Percentiles rank a stretch among this genome's conserved stretches.
phyloP scores from a whole-genome alignment of 768 basidiomycete genomes.

The Clavulina sp. region DNA sequence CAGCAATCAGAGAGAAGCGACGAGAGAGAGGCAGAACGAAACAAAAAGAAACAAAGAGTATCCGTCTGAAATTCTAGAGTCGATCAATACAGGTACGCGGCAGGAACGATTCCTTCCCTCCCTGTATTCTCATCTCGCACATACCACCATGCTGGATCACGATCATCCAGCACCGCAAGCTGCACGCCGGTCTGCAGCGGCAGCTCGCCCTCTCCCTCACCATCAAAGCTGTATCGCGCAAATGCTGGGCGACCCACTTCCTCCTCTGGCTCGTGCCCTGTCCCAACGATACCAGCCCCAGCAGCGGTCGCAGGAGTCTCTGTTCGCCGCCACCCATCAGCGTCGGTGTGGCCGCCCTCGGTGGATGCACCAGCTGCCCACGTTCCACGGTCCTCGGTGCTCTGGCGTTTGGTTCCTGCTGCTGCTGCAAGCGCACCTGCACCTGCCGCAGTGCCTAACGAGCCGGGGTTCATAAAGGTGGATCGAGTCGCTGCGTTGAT shows the following conservation, averaged over 20 bases:
- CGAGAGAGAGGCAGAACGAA: too few species aligned
- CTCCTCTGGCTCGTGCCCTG: constrained; percentile 38
- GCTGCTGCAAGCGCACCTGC: constrained; percentile 19
- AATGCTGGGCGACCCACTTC: constrained; percentile 49
- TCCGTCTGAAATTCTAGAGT: not conserved
- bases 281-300: constrained; percentile 20
- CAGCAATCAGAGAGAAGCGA: not conserved
- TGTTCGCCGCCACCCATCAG: constrained; percentile 58
- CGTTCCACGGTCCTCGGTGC: constrained; percentile 15
- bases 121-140: constrained; percentile 65
- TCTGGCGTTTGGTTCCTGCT: constrained; percentile 8
- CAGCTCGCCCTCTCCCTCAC: constrained; percentile 60
- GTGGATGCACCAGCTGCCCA: not conserved
- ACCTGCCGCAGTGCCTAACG: constrained; percentile 29
- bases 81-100: constrained; percentile 73
- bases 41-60: too few species aligned
- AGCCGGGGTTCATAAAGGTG: constrained; percentile 47
- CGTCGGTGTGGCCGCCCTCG: constrained; percentile 35
- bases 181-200: constrained; percentile 49
- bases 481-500: constrained; percentile 80
- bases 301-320: constrained; percentile 65
- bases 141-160: constrained; percentile 86
- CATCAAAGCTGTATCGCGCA: constrained; percentile 72
- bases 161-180: constrained; percentile 62
- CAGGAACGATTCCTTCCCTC: constrained; percentile 78